Conservation (phyloP, 1,139 yeast species). For the Debaryomycetaceae sp. region DNA sequence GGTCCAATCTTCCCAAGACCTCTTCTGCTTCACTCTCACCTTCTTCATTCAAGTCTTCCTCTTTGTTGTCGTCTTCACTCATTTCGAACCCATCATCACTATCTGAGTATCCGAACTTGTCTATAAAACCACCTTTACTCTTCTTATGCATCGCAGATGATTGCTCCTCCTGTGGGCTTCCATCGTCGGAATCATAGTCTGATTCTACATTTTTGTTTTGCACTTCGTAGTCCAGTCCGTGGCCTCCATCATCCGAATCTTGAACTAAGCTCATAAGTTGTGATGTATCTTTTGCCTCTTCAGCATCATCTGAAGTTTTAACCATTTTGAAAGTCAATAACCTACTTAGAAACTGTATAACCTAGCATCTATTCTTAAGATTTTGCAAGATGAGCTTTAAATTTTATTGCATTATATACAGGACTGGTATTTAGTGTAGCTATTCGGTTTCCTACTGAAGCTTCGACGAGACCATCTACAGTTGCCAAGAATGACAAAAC, state of each 20-base stretch:
- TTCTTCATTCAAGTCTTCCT: neutral
- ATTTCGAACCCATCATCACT: neutral
- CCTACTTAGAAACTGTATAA: too few species aligned
- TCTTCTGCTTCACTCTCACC: conserved; percentile 8
- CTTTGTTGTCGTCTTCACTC: neutral
- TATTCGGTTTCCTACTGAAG: too few species aligned
- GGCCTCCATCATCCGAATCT: neutral
- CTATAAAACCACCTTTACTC: neutral
- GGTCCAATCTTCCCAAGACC: conserved; percentile 9
- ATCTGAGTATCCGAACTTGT: neutral
- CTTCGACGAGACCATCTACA: too few species aligned
- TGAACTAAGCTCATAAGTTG: neutral
- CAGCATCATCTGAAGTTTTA: neutral
- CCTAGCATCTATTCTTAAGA: too few species aligned
- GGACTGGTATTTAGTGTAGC: too few species aligned
- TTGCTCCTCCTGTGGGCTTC: conserved; percentile 1
- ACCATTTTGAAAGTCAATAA: neutral
- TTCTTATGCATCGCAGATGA: neutral
- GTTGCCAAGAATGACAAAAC: too few species aligned
- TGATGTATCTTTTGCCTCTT: neutral
- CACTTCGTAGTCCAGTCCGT: neutral
- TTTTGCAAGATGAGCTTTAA: too few species aligned
- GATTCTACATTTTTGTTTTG: neutral
- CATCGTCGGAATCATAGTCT: neutral
- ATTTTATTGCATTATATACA: too few species aligned